Evolutionary conservation across 495 filamentous ascomycete species (phyloP), one percentile per base, ranked within the genome.

Genomic region (Margaritispora aquatica): DNA sequence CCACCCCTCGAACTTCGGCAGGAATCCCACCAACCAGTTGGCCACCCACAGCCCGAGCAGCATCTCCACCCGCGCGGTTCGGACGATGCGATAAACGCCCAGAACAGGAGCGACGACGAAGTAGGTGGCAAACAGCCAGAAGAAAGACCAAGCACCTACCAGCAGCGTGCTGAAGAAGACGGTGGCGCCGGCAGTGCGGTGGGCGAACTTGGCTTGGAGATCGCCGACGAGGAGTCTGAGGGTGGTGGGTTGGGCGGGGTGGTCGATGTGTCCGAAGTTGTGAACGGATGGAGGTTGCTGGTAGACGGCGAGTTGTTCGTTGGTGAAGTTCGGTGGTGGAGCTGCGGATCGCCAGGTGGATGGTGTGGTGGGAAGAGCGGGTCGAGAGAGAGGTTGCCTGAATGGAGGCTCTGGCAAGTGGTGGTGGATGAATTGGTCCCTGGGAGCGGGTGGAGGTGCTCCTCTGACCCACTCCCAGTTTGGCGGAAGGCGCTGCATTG

Each of bases 21-120:
- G 15, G 1, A 61, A 38, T 21, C 27, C 55, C 2, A 58, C 54
- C n/a, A 61, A 26, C 34, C 56, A 44, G 5, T 8, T 47, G 10
- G 63, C 63, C n/a, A 61, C 11, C 50, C 27, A 11, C 2, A 51
- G 24, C 21, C 4, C 13, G 24, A 26, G 31, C 2, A 29, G 21
- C 15, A 29, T 3, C 24, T 29, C 24, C 4, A 26, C 22, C 21
- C 24, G 1, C 8, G 17, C 38, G 7, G 15, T 7, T 8, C 38
- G 3, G 38, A 44, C 19, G 38, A n/a, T 17, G 3, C 38, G 38
- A 17, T 15, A 44, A 15, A 44, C 3, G 7, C 38, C 38, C 17
- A 44, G 17, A 3, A n/a, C 38, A n/a, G 38, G 38, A 7, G 38
- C 38, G 11, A 44, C 38, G 19, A 44, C 15, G 8, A 17, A 15